A percentile compares a stretch with the other conserved stretches of the same genome.
Evolutionary conservation across 2,329 filamentous ascomycete genomes (phyloP).

Genomic region (Alternaria atra): DNA sequence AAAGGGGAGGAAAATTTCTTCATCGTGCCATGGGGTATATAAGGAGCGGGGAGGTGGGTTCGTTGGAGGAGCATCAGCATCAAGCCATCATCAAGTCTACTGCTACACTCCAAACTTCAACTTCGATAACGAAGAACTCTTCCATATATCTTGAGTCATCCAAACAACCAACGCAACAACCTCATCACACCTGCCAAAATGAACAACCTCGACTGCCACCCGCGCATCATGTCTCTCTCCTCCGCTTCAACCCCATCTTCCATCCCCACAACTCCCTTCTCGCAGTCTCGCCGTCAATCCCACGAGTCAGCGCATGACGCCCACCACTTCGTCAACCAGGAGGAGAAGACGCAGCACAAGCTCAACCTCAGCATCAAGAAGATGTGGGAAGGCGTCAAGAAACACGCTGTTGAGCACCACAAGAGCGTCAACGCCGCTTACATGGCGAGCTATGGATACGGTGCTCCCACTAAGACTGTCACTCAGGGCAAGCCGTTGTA

Average conservation of each 20-base stretch:
- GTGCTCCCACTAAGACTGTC: not conserved
- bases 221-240: constrained; percentile 32
- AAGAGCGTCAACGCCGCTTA: constrained; percentile 42
- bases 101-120: not conserved
- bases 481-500: not conserved
- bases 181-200: constrained; percentile 16
- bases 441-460: constrained; percentile 34
- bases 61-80: constrained; percentile 9
- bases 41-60: constrained; percentile 8
- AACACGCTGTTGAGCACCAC: constrained; percentile 40
- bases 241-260: constrained; percentile 14
- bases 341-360: constrained; percentile 27
- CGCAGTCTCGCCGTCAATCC: constrained; percentile 26
- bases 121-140: not conserved
- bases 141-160: not conserved
- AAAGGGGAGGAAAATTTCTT: constrained; percentile 10
- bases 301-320: constrained; percentile 35
- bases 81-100: constrained; percentile 6
- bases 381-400: constrained; percentile 42
- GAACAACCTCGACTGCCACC: constrained; percentile 33
- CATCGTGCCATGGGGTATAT: constrained; percentile 19
- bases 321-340: constrained; percentile 29
- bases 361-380: constrained; percentile 38
- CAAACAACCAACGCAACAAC: constrained; percentile 1
- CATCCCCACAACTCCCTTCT: constrained; percentile 16